Evolutionary conservation across 495 filamentous ascomycete species (phyloP), one percentile per base, ranked within the genome.

Genomic region (Jackrogersella minutella): DNA sequence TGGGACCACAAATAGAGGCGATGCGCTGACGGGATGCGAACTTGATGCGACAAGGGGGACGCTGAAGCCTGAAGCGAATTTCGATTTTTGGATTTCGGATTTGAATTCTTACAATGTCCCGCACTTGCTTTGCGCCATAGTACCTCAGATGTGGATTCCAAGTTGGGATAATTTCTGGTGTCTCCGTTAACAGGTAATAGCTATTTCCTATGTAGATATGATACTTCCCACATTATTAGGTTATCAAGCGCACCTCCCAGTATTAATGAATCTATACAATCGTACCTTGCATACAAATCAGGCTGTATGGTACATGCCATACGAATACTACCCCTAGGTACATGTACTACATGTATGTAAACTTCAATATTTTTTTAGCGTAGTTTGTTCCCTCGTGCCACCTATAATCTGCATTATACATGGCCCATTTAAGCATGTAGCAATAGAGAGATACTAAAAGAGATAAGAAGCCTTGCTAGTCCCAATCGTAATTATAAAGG

Each of bases 1-100:
- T 28, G 66, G 66, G 41, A 56, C 66, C 52, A 64, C 60, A 64
- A 64, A 64, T 64, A 33, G 59, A 68, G 59, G 65, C 66, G 55
- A 69, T 64, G 60, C 60, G 66, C 53, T 64, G 60, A 67, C 52
- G 64, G 34, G 60, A 31, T 69, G 49, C 31, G 60, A 50, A 56
- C 60, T 59, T 28, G 55, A 64, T 64, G 60, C 60, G 66, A 68
- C 64, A 56, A 67, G 64, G 64, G 43, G 44, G 34, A 53, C 19
- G 46, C 36, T 9, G 41, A 26, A 66, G 17, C 41, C n/a, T 44
- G 11, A 24, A 60, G 40, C 55, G 55, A 30, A 66, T 55, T 54
- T 55, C 47, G 54, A 60, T 22, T 50, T 55, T 56, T 39, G n/a
- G 33, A 34, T 4, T 16, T 43, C 58, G 58, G 40, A 63, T 58